phyloP scores from a whole-genome alignment of 169 alveolate genomes.

The Plasmodium billcollinsi region DNA sequence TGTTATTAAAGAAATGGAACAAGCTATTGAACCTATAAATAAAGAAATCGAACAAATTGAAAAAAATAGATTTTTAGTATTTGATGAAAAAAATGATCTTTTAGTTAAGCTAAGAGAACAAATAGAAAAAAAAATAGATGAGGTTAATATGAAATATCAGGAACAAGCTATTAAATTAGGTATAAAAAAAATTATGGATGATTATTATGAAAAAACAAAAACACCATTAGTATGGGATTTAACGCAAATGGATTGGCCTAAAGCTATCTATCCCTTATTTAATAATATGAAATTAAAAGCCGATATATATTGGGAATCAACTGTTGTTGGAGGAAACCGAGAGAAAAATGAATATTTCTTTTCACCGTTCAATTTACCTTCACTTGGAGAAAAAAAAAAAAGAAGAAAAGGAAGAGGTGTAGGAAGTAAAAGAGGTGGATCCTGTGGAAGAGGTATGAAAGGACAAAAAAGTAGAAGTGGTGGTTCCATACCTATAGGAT shows the following conservation, averaged over 20 bases:
- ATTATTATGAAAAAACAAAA: slow-evolving; percentile 73
- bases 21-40: slow-evolving; percentile 76
- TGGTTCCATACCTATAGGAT: slow-evolving; percentile 79
- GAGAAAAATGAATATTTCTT: slow-evolving; percentile 79
- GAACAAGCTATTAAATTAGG: slow-evolving; percentile 61
- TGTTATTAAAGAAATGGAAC: slow-evolving; percentile 72
- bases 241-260: slow-evolving; percentile 82
- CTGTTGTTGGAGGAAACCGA: slow-evolving; percentile 84
- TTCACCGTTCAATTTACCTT: slow-evolving; percentile 81
- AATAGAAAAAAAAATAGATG: slow-evolving; percentile 67
- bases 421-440: slow-evolving; percentile 87
- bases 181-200: slow-evolving; percentile 53
- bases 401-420: slow-evolving; percentile 88
- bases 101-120: slow-evolving; percentile 80
- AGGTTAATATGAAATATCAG: slow-evolving; percentile 69
- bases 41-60: slow-evolving; percentile 80
- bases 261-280: slow-evolving; percentile 78
- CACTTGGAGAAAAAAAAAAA: slow-evolving; percentile 80
- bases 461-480: slow-evolving; percentile 88
- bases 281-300: slow-evolving; percentile 79
- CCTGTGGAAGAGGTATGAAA: slow-evolving; percentile 85
- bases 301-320: slow-evolving; percentile 83
- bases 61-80: slow-evolving; percentile 70
- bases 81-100: slow-evolving; percentile 81
- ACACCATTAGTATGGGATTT: slow-evolving; percentile 85